Base-by-base conservation (phyloP, 2,329 filamentous ascomycete species). In the Biscogniauxia marginata region DNA sequence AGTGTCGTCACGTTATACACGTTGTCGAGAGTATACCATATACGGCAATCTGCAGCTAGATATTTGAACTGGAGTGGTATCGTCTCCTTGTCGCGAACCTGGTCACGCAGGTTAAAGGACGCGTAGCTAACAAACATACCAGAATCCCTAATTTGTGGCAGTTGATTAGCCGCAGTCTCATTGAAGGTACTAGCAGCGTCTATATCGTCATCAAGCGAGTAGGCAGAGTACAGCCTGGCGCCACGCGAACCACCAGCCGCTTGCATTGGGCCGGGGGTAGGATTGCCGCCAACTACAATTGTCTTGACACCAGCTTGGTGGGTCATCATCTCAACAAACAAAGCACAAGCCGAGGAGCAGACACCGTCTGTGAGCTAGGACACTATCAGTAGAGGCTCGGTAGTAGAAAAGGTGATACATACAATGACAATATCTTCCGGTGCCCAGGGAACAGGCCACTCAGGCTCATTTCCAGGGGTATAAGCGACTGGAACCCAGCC, bases 221-320 rank as follows among this genome's bases (percentile, higher is more conserved):
- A 39, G 18, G 60, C 52, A 18, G 49, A 62, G 59, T 63, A 71
- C 2, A 58, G 50, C 7, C 71, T 73, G 1, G 72, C 73, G 25
- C 86, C 87, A 64, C 87, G 85, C 49, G 84, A 79, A n/a, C 86
- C 87, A n/a, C 86, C 85, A 18, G 87, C 76, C 4, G 77, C 79
- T 73, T 88, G 84, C 74, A 87, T 88, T 0, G 80, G 78, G 0
- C 73, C 72, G 0, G 75, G 64, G 9, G 73, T 71, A 0, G 86
- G 81, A 1, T 83, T 80, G 1, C 87, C 87, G 8, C 87, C 69
- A 2, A 74, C 70, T 0, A 69, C 64, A 13, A 57, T 68, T 0
- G 68, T 70, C 21, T 64, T 80, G 1, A 75, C 50, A 61, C 75
- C 44, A 21, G 55, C 65, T 54, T 67, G 62, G 48, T 65, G 60